Base-by-base conservation (phyloP, 805 yeast species). In the Kuraishia borneana region DNA sequence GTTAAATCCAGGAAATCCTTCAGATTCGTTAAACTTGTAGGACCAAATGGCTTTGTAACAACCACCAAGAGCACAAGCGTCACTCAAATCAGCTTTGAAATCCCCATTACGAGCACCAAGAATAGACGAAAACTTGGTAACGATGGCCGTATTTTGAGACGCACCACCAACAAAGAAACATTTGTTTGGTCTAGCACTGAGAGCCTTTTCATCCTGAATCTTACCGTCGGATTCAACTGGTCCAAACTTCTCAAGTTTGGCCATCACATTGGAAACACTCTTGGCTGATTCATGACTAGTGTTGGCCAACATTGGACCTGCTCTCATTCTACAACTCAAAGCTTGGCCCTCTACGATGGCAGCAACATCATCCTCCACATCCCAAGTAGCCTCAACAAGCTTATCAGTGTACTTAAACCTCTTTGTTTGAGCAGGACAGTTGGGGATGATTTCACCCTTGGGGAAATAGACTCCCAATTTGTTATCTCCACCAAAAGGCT, bases 1-100 rank as follows among this genome's bases (percentile, higher is more conserved):
- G 54, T 58, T 68, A 57, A 66, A 71, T 4, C 50, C 45, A 5
- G 37, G 33, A 3, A 38, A 14, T 2, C 42, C 43, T 2, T 41
- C 43, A 14, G 46, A 42, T 18, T 36, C 22, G 39, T 61, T 67
- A 37, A 57, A 57, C 35, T 48, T 41, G 37, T 52, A 56, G 26
- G 83, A 70, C 94, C 94, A 85, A 32, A 77, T 61, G 1, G 95
- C 89, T 50, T 83, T 81, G 57, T 69, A 83, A 28, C 94, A 89
- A 3, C 95, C 95, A 18, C 96, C 96, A 23, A 83, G 54, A 0
- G 95, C 96, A 65, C 96, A 87, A 1, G 95, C 92, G 56, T 87
- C 87, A 6, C 89, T 75, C 31, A 83, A 71, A 46, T 83, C 87
- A 26, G 81, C 76, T 39, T 73, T 71, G 51, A 56, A 83, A 40